A percentile compares a stretch with the other conserved stretches of the same genome.
Evolutionary conservation across 805 yeast species (phyloP).

Genomic region (Helenozyma rhizophorensis): DNA sequence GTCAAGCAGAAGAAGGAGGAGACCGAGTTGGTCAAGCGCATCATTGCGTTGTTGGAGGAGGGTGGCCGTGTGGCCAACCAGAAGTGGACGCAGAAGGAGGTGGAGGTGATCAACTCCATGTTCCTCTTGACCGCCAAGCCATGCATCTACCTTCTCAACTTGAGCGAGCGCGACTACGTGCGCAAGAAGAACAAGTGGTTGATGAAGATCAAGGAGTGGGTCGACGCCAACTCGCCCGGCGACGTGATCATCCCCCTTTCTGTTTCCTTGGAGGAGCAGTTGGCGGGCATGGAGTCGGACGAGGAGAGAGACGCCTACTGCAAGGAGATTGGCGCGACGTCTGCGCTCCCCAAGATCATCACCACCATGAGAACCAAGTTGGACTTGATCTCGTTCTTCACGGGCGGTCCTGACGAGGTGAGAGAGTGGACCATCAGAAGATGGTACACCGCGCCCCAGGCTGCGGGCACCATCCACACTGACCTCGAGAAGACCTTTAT

Average conservation of each 20-base stretch:
- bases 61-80: slow-evolving; percentile 89
- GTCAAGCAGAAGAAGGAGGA: slow-evolving; percentile 86
- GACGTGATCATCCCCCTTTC: slow-evolving; percentile 85
- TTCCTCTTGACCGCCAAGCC: slow-evolving; percentile 92
- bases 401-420: slow-evolving; percentile 82
- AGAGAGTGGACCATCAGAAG: slow-evolving; percentile 84
- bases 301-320: slow-evolving; percentile 50
- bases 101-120: slow-evolving; percentile 84
- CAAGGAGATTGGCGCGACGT: slow-evolving; percentile 62
- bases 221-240: slow-evolving; percentile 81
- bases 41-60: slow-evolving; percentile 71
- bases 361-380: slow-evolving; percentile 61
- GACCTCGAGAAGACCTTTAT: slow-evolving; percentile 80
- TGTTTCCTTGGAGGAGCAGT: slow-evolving; percentile 68
- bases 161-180: slow-evolving; percentile 82
- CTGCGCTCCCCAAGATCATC: slow-evolving; percentile 84
- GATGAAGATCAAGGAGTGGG: slow-evolving; percentile 83
- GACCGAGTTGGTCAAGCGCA: slow-evolving; percentile 65
- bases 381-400: slow-evolving; percentile 75
- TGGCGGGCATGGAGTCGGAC: slow-evolving; percentile 73
- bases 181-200: slow-evolving; percentile 87
- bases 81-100: slow-evolving; percentile 86
- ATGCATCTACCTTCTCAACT: slow-evolving; percentile 84
- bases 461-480: slow-evolving; percentile 87
- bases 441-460: slow-evolving; percentile 78